Evolutionary conservation across 805 yeast species (phyloP).

Genomic region (Suhomyces sp.): DNA sequence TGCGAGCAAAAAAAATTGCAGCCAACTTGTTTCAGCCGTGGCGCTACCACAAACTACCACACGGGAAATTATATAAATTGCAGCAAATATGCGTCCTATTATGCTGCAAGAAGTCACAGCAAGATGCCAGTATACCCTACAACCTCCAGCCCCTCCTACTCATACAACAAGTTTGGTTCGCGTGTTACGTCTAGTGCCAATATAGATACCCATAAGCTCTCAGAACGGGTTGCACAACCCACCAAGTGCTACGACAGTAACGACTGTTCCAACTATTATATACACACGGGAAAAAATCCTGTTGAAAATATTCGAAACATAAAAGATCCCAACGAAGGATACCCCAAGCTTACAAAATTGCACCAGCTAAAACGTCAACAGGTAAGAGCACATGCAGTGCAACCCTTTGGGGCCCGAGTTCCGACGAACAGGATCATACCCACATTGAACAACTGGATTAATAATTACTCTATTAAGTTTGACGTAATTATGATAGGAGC

Average conservation of each 20-base stretch:
- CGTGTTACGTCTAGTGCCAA: not conserved
- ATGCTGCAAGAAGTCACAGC: not conserved
- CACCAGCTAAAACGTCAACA: conserved; percentile 65
- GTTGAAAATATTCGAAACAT: conserved; percentile 64
- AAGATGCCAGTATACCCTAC: not conserved
- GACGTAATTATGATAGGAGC: conserved; percentile 94
- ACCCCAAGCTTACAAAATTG: conserved; percentile 74
- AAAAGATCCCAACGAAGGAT: conserved; percentile 70
- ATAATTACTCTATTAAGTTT: conserved; percentile 57
- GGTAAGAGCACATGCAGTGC: conserved; percentile 48
- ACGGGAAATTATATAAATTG: not conserved
- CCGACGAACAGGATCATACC: conserved; percentile 52
- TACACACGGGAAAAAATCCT: conserved; percentile 64
- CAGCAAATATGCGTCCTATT: not conserved
- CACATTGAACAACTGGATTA: conserved; percentile 60
- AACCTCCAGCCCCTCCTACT: conserved; percentile 5
- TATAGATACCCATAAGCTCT: not conserved
- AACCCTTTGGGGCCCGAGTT: conserved; percentile 65
- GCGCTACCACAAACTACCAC: conserved; percentile 1
- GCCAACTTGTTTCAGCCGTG: conserved; percentile 1
- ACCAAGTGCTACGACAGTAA: conserved; percentile 41
- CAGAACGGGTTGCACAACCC: not conserved
- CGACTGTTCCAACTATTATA: conserved; percentile 69
- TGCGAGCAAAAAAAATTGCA: conserved; percentile 1
- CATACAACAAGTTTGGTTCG: conserved; percentile 20